Evolutionary conservation across 1,284 basidiomycete genomes (phyloP).

Genomic region (Marasmius tenuissimus): DNA sequence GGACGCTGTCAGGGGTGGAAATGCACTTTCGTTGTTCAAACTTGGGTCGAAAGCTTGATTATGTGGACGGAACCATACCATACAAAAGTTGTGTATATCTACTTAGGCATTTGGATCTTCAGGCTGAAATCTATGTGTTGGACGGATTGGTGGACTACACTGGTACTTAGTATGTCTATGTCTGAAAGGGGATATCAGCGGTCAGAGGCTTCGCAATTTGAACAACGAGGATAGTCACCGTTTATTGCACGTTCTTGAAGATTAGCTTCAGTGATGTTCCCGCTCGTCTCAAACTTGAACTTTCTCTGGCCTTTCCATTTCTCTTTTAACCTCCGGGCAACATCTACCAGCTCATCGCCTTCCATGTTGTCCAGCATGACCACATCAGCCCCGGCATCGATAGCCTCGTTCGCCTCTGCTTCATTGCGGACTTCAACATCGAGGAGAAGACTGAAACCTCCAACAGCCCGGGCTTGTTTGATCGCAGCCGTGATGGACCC

Average conservation of each 20-base stretch:
- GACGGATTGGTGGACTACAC: constrained; percentile 88
- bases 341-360: constrained; percentile 67
- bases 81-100: not conserved
- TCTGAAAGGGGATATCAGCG: constrained; percentile 47
- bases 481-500: constrained; percentile 92
- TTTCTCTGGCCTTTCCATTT: constrained; percentile 78
- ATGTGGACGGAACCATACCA: not conserved
- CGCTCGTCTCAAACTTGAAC: constrained; percentile 90
- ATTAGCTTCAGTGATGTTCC: constrained; percentile 88
- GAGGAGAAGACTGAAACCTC: constrained; percentile 90
- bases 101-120: constrained; percentile 78
- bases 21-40: constrained; percentile 69
- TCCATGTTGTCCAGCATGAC: constrained; percentile 98
- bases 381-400: constrained; percentile 94
- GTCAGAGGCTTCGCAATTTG: constrained; percentile 5
- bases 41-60: not conserved
- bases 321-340: constrained; percentile 72
- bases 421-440: constrained; percentile 94
- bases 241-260: constrained; percentile 73
- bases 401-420: constrained; percentile 92
- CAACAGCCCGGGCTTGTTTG: constrained; percentile 81
- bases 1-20: constrained; percentile 65
- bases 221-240: constrained; percentile 43
- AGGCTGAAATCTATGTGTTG: constrained; percentile 93
- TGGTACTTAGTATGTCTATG: constrained; percentile 93